Percentiles rank a stretch among this genome's conserved stretches.
phyloP scores from a whole-genome alignment of 495 filamentous ascomycete species.

The Melanomma pulvis-pyrius region DNA sequence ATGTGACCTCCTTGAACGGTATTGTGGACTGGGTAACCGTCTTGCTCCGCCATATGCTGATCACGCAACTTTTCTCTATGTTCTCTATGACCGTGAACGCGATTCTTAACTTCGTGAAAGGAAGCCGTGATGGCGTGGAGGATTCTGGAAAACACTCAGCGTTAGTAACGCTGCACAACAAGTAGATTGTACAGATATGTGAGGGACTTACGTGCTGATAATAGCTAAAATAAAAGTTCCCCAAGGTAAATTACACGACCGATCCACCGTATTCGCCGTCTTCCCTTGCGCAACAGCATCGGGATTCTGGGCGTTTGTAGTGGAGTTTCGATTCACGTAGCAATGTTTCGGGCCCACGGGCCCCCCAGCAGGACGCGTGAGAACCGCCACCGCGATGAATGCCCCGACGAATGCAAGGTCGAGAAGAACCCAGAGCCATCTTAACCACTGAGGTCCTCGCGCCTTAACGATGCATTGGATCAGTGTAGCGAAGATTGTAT shows the following conservation, averaged over 20 bases:
- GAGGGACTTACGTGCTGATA: slow-evolving; percentile 38
- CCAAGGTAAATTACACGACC: slow-evolving; percentile 36
- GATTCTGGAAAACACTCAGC: slow-evolving; percentile 14
- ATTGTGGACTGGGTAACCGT: no score
- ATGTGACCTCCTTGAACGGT: no score
- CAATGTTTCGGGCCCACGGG: slow-evolving; percentile 33
- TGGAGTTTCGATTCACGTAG: slow-evolving; percentile 4
- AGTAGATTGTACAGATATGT: background rate
- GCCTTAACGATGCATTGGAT: slow-evolving; percentile 18
- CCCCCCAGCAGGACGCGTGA: slow-evolving; percentile 43
- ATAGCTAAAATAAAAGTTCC: slow-evolving; percentile 38
- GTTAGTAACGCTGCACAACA: background rate
- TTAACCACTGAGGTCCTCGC: slow-evolving; percentile 32
- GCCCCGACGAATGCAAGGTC: slow-evolving; percentile 44
- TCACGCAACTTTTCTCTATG: no score
- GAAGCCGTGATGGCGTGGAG: slow-evolving; percentile 37
- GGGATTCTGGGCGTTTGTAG: background rate
- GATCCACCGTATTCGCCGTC: background rate
- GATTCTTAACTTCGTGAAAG: slow-evolving; percentile 29
- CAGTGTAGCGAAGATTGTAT: slow-evolving; percentile 41
- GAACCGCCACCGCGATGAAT: slow-evolving; percentile 44
- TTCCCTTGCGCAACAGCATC: slow-evolving; percentile 4
- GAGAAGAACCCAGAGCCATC: slow-evolving; percentile 40
- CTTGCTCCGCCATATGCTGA: no score
- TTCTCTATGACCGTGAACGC: background rate